Evolutionary conservation across 2,329 filamentous ascomycete species (phyloP).

Genomic region (Metarhizium rileyi): DNA sequence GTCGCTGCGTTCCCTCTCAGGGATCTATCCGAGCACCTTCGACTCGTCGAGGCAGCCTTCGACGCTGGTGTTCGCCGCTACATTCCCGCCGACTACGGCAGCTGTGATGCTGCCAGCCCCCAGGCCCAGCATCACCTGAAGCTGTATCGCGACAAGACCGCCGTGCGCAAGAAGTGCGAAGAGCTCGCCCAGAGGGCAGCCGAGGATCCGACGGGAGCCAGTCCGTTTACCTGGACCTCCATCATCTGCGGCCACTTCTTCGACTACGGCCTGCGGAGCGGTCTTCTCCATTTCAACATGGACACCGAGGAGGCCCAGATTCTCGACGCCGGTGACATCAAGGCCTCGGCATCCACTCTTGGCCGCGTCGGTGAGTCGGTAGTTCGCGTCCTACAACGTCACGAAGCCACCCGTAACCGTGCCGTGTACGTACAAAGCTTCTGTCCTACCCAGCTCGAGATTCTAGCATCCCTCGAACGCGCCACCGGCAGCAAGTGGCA

Average conservation of each 20-base stretch:
- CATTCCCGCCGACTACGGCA: slow-evolving; percentile 49
- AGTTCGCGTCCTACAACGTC: slow-evolving; percentile 37
- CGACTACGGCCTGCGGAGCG: slow-evolving; percentile 37
- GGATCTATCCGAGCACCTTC: slow-evolving; percentile 33
- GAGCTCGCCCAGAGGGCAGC: slow-evolving; percentile 21
- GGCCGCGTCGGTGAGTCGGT: slow-evolving; percentile 38
- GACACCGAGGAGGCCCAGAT: slow-evolving; percentile 33
- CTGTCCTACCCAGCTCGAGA: slow-evolving; percentile 35
- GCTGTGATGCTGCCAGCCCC: slow-evolving; percentile 25
- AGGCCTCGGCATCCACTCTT: slow-evolving; percentile 40
- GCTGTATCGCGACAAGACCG: slow-evolving; percentile 25
- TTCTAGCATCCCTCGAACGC: slow-evolving; percentile 40
- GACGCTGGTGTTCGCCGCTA: slow-evolving; percentile 51
- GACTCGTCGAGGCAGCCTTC: slow-evolving; percentile 48
- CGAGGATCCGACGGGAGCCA: not conserved
- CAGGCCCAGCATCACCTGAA: slow-evolving; percentile 23
- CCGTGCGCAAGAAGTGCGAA: slow-evolving; percentile 21
- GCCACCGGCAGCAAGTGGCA: slow-evolving; percentile 33
- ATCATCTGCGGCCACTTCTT: slow-evolving; percentile 34
- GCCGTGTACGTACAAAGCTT: slow-evolving; percentile 37
- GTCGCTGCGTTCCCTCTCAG: slow-evolving; percentile 29
- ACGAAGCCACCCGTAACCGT: slow-evolving; percentile 41
- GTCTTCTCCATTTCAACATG: slow-evolving; percentile 32
- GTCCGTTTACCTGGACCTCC: slow-evolving; percentile 39
- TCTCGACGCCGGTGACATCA: slow-evolving; percentile 40